phyloP scores from a whole-genome alignment of 2,329 filamentous ascomycete genomes.

The Fusarium secorum region DNA sequence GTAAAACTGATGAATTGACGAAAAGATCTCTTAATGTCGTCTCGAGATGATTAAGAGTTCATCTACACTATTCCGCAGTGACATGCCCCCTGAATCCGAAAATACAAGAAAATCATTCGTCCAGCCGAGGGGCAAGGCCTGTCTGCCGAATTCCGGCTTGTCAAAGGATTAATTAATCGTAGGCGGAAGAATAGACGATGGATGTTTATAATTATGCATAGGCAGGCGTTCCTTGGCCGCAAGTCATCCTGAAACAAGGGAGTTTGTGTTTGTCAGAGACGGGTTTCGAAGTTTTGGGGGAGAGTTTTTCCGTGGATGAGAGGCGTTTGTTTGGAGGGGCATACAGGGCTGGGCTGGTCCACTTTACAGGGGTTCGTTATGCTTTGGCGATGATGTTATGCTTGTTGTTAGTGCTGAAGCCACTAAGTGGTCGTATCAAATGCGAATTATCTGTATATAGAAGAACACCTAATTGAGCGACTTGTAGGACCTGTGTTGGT shows the following conservation, averaged over 20 bases:
- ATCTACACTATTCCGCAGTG: background rate
- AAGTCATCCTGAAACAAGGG: conserved; percentile 28
- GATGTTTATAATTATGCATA: conserved; percentile 11
- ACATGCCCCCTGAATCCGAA: background rate
- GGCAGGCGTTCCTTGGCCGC: background rate
- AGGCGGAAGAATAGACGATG: conserved; percentile 1
- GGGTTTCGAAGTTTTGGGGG: conserved; percentile 20
- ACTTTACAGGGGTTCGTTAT: background rate
- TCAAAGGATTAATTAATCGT: background rate
- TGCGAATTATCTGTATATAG: background rate
- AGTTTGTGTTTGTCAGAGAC: conserved; percentile 18
- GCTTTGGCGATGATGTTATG: background rate
- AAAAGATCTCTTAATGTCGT: conserved; percentile 4
- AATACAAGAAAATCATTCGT: too few species aligned
- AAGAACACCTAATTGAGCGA: too few species aligned
- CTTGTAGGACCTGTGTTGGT: too few species aligned
- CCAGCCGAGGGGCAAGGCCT: background rate
- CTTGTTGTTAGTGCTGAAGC: background rate
- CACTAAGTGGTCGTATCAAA: background rate
- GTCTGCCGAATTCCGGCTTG: conserved; percentile 7
- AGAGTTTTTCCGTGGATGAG: conserved; percentile 34
- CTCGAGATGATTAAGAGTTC: background rate
- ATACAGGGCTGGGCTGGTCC: conserved; percentile 1
- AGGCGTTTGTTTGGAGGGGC: conserved; percentile 12
- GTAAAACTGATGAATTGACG: conserved; percentile 6